Evolutionary conservation across 805 yeast genomes (phyloP).

Genomic region (Candida insectalens): DNA sequence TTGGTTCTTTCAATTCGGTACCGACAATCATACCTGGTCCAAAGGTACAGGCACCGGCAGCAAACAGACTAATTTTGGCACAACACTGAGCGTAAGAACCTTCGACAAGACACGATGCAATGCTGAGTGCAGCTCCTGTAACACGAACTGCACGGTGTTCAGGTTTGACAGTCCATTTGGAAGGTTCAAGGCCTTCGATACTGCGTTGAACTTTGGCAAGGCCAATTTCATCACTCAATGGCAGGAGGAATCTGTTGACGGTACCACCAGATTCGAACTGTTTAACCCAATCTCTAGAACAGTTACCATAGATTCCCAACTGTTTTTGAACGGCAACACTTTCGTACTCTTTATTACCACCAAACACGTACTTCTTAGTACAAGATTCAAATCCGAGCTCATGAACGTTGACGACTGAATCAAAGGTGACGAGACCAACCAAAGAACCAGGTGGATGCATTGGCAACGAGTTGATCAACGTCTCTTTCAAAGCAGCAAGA

Average conservation of each 20-base stretch:
- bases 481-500: constrained; percentile 71
- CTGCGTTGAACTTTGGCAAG: constrained; percentile 77
- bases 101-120: constrained; percentile 76
- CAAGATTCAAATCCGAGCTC: constrained; percentile 58
- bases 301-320: constrained; percentile 26
- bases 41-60: constrained; percentile 93
- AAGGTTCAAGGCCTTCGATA: constrained; percentile 58
- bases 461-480: constrained; percentile 64
- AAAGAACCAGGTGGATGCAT: constrained; percentile 84
- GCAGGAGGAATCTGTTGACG: constrained; percentile 26
- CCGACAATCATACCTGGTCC: constrained; percentile 94
- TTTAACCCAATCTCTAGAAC: constrained; percentile 26
- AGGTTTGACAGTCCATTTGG: constrained; percentile 73
- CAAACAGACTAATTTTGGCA: constrained; percentile 79
- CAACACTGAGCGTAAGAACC: constrained; percentile 79
- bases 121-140: constrained; percentile 85
- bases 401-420: constrained; percentile 85
- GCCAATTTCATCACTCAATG: constrained; percentile 32
- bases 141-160: constrained; percentile 83
- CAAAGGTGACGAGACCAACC: constrained; percentile 80
- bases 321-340: constrained; percentile 27
- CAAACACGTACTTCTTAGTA: constrained; percentile 70
- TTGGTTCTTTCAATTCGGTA: constrained; percentile 85
- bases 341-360: constrained; percentile 79
- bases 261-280: constrained; percentile 34